A percentile compares a stretch with the other conserved stretches of the same genome.
phyloP scores from a whole-genome alignment of 805 yeast species.

The Starmerella apis region DNA sequence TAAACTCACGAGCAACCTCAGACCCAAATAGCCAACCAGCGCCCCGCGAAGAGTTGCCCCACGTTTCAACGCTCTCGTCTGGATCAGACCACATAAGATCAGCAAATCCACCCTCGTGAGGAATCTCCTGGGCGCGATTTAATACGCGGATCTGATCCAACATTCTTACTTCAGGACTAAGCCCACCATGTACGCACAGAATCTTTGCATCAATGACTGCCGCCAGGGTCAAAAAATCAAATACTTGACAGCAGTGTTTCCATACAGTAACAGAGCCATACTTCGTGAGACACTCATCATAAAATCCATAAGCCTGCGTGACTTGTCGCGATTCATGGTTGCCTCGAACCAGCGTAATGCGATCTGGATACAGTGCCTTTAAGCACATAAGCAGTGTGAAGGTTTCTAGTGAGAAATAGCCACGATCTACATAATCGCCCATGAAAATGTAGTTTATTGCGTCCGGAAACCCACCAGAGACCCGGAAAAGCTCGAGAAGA shows the following conservation, averaged over 20 bases:
- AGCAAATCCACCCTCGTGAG: conserved; percentile 98
- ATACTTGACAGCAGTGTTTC: conserved; percentile 94
- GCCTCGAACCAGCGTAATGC: conserved; percentile 89
- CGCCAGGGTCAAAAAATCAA: conserved; percentile 85
- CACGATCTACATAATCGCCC: conserved; percentile 96
- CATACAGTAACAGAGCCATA: conserved; percentile 92
- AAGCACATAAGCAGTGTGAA: conserved; percentile 88
- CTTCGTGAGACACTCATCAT: conserved; percentile 87
- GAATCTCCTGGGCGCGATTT: conserved; percentile 94
- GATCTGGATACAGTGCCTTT: conserved; percentile 75
- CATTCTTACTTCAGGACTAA: conserved; percentile 95
- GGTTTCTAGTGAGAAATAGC: conserved; percentile 90
- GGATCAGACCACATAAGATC: conserved; percentile 98
- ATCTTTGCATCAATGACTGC: conserved; percentile 93
- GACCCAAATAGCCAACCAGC: conserved; percentile 98
- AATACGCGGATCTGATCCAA: conserved; percentile 90
- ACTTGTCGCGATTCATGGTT: conserved; percentile 95
- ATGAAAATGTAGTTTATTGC: conserved; percentile 66
- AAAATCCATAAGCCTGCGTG: conserved; percentile 97
- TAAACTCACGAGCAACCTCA: conserved; percentile 88
- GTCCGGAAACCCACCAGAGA: conserved; percentile 86
- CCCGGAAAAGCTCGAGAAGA: conserved; percentile 74
- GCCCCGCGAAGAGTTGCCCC: conserved; percentile 98
- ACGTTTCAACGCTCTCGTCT: conserved; percentile 80
- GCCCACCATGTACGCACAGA: conserved; percentile 93